Percentiles rank a stretch among this genome's conserved stretches.
phyloP scores from a whole-genome alignment of 805 yeast species.

The Pichia californica region DNA sequence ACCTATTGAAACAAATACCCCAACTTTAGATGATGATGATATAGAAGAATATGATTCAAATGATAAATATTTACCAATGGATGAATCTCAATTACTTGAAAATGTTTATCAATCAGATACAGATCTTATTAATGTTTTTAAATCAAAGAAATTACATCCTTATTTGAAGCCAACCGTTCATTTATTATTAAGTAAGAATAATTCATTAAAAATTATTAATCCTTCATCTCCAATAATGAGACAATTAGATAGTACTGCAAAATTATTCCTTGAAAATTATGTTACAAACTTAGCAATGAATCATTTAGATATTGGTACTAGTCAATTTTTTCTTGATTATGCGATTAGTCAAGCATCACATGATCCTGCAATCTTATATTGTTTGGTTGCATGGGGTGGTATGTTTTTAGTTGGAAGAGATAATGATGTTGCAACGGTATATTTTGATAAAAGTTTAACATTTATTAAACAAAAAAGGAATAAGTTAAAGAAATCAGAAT shows the following conservation, averaged over 20 bases:
- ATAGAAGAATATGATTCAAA: conserved; percentile 13
- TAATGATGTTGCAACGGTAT: conserved; percentile 22
- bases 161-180: conserved; percentile 25
- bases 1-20: no score
- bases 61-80: conserved; percentile 25
- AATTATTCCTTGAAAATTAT: conserved; percentile 43
- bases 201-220: conserved; percentile 12
- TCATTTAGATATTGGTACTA: conserved; percentile 33
- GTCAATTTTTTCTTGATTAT: conserved; percentile 42
- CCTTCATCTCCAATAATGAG: conserved; percentile 24
- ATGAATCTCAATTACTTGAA: conserved; percentile 31
- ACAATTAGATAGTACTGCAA: conserved; percentile 37
- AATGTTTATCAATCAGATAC: conserved; percentile 22
- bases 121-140: conserved; percentile 21
- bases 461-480: conserved; percentile 19
- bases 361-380: conserved; percentile 43
- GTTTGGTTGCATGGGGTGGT: conserved; percentile 58
- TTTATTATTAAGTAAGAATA: conserved; percentile 18
- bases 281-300: conserved; percentile 36
- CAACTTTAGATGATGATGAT: conserved; percentile 3
- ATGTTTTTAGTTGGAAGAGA: conserved; percentile 30
- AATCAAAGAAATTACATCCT: conserved; percentile 17
- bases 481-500: background rate
- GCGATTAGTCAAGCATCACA: conserved; percentile 47
- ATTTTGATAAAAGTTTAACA: conserved; percentile 17